Evolutionary conservation across 192 early-diverging fungal genomes (phyloP), one percentile per base, ranked within the genome.

Genomic region (Rhizophagus prolifer): DNA sequence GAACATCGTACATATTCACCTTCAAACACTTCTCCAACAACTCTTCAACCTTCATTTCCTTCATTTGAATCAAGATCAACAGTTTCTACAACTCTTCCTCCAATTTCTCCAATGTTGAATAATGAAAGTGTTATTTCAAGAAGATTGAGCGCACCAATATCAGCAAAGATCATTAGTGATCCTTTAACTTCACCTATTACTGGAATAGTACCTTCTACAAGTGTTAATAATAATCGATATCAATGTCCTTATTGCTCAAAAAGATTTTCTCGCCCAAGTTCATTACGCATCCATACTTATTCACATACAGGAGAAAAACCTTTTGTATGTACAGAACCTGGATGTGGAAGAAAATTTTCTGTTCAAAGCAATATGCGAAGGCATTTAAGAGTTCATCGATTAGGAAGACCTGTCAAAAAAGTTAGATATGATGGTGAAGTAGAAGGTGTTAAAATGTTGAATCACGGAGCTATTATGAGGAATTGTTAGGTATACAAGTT

Each of bases 261-360:
- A 54, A 72, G 71, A 13, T 94, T 94, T 70, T 86, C 90, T 12
- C 85, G 93, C 25, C 93, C 93, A 0, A 90, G 89, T 4, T 89
- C 91, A 1, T 70, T 92, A 8, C 81, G 85, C 1, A 91, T 90
- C 23, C 93, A 93, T 74, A 89, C 87, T 23, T 86, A 88, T 74
- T 91, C 91, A 2, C 93, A 94, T 59, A 93, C 93, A 4, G 92
- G 92, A 0, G 92, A 93, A 75, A 90, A 90, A 66, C 93, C 93
- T 2, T 88, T 90, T 80, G 81, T 86, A 30, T 94, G 92, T 71
- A 74, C 76, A 1, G 85, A 86, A 67, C 83, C 84, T 34, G 87
- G 90, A 9, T 94, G 93, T 79, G 85, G 83, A 9, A 86, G 90
- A 46, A 81, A 83, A 41, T 94, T 94, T 77, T 89, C 90, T 50